Base-by-base conservation (phyloP, 2,329 filamentous ascomycete species). In the Arthrobotrys sphaeroides region DNA sequence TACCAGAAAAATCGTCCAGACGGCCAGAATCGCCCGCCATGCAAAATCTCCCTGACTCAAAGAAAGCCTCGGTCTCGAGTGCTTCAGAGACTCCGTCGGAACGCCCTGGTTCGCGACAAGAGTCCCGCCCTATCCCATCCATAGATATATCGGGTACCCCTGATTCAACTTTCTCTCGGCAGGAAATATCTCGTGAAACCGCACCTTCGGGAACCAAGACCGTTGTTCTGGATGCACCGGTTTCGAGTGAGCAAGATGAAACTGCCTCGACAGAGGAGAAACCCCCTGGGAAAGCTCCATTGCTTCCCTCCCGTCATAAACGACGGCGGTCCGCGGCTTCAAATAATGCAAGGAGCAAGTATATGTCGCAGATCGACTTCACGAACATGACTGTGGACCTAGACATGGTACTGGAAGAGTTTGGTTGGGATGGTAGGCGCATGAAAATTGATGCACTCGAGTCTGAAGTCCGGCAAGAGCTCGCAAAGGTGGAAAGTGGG, bases 401-500 rank as follows among this genome's bases (percentile, higher is more conserved):
- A 13, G 79, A 80, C 33, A 76, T 73, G 9, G 64, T 80, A 20
- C 43, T 80, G 24, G 77, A 79, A 24, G 79, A 80, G 43, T 80
- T 80, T 42, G 77, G 79, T 16, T 80, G 79, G 79, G 79, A 80
- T 72, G 78, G 78, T 31, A 60, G 73, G 22, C 43, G 72, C 16
- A 77, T 78, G 40, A 80, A 79, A 28, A 77, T 80, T 28, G 79
- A 80, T 62, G 69, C 67, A 10, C 53, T 80, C 4, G 77, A 80
- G 66, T 66, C 70, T 9, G 78, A 78, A 40, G 78, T 80, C 26
- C 78, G 77, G 42, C 79, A 78, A 36, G 79, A 80, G 53, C 76
- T 80, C 53, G 78, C 78, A 26, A 77, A 78, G 13, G 79, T 80
- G 16, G 79, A 80, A 47, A 78, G 78, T 16, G 79, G 74, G n/a